Percentiles rank a stretch among this genome's conserved stretches.
phyloP scores from a whole-genome alignment of 768 basidiomycete genomes.

The Kwoniella dendrophila region DNA sequence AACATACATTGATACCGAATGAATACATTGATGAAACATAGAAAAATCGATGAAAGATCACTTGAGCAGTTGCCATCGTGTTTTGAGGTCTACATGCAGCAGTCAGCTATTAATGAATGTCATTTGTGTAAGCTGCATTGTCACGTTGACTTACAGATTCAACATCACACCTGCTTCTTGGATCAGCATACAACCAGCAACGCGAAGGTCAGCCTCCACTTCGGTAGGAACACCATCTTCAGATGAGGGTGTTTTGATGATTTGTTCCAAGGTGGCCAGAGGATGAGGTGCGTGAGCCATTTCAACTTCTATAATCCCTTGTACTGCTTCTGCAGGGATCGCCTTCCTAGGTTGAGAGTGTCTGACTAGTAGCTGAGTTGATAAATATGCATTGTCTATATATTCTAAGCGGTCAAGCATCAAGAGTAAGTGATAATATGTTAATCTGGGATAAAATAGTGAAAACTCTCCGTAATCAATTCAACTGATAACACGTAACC shows the following conservation, averaged over 20 bases:
- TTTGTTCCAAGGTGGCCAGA: conserved; percentile 76
- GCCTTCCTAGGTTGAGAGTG: no score
- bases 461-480: conserved; percentile 9
- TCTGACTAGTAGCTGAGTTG: no score
- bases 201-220: conserved; percentile 83
- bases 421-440: not conserved
- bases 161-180: conserved; percentile 91
- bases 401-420: no score
- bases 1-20: conserved; percentile 84
- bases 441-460: conserved; percentile 21
- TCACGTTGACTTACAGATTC: conserved; percentile 70
- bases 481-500: not conserved
- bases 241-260: conserved; percentile 75
- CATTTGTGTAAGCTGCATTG: not conserved
- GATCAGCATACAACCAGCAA: conserved; percentile 90
- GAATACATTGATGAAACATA: conserved; percentile 92
- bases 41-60: conserved; percentile 96
- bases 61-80: conserved; percentile 93
- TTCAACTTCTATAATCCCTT: not conserved
- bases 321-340: not conserved
- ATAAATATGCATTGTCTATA: no score
- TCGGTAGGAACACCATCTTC: conserved; percentile 78
- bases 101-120: not conserved
- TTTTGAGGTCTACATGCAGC: conserved; percentile 72
- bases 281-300: conserved; percentile 62